These are phyloP conservation scores for Sesbania bispinosa DNA, from an alignment of 306 rosid genomes.

Conservation along the genomic window DNA sequence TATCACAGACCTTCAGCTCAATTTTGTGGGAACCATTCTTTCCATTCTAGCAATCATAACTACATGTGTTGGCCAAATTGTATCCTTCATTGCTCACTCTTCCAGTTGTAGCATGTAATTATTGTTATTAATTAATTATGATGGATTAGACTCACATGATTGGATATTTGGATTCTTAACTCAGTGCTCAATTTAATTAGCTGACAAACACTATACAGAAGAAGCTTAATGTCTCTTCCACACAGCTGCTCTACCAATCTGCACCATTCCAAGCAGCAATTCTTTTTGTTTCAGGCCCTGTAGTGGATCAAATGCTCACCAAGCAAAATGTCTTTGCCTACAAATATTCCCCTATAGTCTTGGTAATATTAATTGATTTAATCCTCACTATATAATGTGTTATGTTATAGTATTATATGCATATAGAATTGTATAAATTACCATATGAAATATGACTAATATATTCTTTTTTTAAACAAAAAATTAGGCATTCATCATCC, in stretches of 20 bases:
- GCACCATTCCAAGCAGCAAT: conserved; percentile 94
- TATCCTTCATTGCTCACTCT: conserved; percentile 45
- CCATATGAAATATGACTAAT: too few relatives aligned
- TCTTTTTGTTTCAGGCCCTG: conserved; percentile 83
- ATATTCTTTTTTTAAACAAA: not conserved
- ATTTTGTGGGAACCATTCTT: conserved; percentile 61
- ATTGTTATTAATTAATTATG: not conserved
- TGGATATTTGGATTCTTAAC: conserved; percentile 47
- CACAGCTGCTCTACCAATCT: conserved; percentile 89
- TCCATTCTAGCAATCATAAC: conserved; percentile 86
- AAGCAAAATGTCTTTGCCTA: conserved; percentile 67
- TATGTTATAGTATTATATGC: too few relatives aligned
- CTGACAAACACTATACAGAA: conserved; percentile 94
- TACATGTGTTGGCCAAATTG: conserved; percentile 90
- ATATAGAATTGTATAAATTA: too few relatives aligned
- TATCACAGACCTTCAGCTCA: conserved; percentile 90
- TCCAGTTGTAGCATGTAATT: not conserved
- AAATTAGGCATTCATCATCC: conserved; percentile 64
- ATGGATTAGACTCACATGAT: not conserved
- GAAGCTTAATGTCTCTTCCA: conserved; percentile 85
- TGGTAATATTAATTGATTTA: conserved; percentile 44
- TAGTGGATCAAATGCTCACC: conserved; percentile 78
- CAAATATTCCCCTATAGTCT: conserved; percentile 70
- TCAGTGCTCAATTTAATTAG: conserved; percentile 45
- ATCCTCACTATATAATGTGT: not conserved